Evolutionary conservation across 1,284 basidiomycete genomes (phyloP).

Genomic region (Sporisorium scitamineum): DNA sequence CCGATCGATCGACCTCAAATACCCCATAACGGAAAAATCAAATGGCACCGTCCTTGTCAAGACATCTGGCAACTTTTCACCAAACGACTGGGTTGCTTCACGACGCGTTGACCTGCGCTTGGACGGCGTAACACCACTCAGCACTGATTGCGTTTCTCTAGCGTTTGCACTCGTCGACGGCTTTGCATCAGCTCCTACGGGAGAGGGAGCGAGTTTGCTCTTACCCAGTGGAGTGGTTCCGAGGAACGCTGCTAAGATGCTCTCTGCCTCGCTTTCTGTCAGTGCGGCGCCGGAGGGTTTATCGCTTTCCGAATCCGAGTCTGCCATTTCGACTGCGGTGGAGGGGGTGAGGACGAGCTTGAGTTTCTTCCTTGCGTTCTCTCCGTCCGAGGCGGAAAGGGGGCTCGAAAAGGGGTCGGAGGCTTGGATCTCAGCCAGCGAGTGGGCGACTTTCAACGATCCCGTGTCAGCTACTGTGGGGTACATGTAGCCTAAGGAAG

Average conservation of each 20-base stretch:
- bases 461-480: conserved; percentile 34
- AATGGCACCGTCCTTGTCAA: conserved; percentile 26
- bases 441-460: conserved; percentile 33
- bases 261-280: conserved; percentile 43
- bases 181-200: not conserved
- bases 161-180: conserved; percentile 6
- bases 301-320: conserved; percentile 7
- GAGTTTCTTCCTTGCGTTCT: conserved; percentile 20
- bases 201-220: no score
- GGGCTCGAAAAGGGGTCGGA: conserved; percentile 22
- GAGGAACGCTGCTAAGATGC: conserved; percentile 37
- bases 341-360: conserved; percentile 11
- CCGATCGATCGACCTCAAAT: conserved; percentile 40
- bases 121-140: conserved; percentile 4
- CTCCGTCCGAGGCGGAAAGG: not conserved
- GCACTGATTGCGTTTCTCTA: not conserved
- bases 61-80: conserved; percentile 43
- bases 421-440: conserved; percentile 33
- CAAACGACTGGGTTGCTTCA: conserved; percentile 36
- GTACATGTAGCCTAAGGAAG: conserved; percentile 41
- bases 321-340: conserved; percentile 1
- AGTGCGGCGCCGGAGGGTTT: conserved; percentile 17
- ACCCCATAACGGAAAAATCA: conserved; percentile 38
- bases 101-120: conserved; percentile 33
- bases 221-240: conserved; percentile 27